Conservation (phyloP, 2,329 filamentous ascomycete genomes). For the Aspergillus oerlinghausenensis region DNA sequence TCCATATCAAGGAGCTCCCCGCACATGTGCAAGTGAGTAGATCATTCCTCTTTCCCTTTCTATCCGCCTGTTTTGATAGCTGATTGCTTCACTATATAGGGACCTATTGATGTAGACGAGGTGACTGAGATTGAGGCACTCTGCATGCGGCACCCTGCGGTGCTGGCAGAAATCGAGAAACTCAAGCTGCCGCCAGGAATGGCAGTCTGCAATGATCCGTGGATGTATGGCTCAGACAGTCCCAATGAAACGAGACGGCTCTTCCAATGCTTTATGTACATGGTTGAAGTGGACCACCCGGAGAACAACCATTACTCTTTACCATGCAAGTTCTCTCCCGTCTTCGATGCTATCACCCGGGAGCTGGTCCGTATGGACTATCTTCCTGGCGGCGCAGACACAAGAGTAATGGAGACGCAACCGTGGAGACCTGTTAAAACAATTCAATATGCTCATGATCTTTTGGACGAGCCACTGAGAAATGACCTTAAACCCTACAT, state of each 20-base stretch:
- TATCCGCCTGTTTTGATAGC: constrained; percentile 36
- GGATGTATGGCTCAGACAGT: constrained; percentile 60
- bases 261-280: constrained; percentile 40
- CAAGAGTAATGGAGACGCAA: constrained; percentile 50
- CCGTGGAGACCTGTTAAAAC: constrained; percentile 54
- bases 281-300: constrained; percentile 31
- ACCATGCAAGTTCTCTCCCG: constrained; percentile 34
- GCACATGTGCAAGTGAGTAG: constrained; percentile 42
- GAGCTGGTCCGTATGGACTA: constrained; percentile 66
- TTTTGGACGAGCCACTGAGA: constrained; percentile 57
- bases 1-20: constrained; percentile 40
- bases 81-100: constrained; percentile 50
- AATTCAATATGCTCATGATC: constrained; percentile 57
- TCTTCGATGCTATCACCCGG: constrained; percentile 56
- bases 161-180: constrained; percentile 56
- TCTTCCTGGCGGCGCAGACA: constrained; percentile 63
- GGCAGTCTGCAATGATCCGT: constrained; percentile 56
- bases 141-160: constrained; percentile 51
- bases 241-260: constrained; percentile 36
- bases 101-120: constrained; percentile 56
- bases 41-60: neutral
- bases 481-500: constrained; percentile 62
- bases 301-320: constrained; percentile 36
- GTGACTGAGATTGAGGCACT: constrained; percentile 54
- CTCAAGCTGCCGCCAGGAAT: constrained; percentile 55